Evolutionary conservation across 768 basidiomycete species (phyloP).

Genomic region (Agrocybe chaxingu): DNA sequence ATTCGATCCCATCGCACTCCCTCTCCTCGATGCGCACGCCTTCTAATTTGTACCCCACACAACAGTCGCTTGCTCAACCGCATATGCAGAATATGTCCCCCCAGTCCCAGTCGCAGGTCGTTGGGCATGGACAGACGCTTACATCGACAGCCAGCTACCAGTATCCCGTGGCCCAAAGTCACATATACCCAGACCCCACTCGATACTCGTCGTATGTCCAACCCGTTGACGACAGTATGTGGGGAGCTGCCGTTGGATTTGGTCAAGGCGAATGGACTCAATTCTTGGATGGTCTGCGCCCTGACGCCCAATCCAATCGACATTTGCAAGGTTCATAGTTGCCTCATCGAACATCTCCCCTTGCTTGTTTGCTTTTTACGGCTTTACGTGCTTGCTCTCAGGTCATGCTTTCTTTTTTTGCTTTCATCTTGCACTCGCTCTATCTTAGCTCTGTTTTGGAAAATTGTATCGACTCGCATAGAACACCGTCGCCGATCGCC

Average conservation of each 20-base stretch:
- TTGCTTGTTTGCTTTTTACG: slow-evolving; percentile 14
- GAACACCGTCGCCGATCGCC: not conserved
- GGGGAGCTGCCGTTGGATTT: slow-evolving; percentile 74
- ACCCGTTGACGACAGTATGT: slow-evolving; percentile 65
- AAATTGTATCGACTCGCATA: slow-evolving; percentile 13
- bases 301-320: slow-evolving; percentile 31
- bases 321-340: slow-evolving; percentile 33
- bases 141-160: slow-evolving; percentile 18
- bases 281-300: slow-evolving; percentile 62
- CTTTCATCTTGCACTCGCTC: slow-evolving; percentile 18
- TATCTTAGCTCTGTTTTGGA: slow-evolving; percentile 14
- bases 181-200: slow-evolving; percentile 34
- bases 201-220: slow-evolving; percentile 46
- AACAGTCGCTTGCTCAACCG: slow-evolving; percentile 12
- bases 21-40: slow-evolving; percentile 27
- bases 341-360: slow-evolving; percentile 12
- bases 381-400: slow-evolving; percentile 3
- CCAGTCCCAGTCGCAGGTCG: slow-evolving; percentile 22
- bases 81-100: slow-evolving; percentile 23
- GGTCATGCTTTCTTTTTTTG: slow-evolving; percentile 12
- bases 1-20: slow-evolving; percentile 32
- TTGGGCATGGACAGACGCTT: slow-evolving; percentile 16
- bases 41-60: slow-evolving; percentile 14
- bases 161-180: slow-evolving; percentile 16
- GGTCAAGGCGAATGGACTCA: slow-evolving; percentile 73